Percentiles rank a stretch among this genome's conserved stretches.
Conservation (phyloP, 2,329 filamentous ascomycete genomes). For the Cladosporium sp. region DNA sequence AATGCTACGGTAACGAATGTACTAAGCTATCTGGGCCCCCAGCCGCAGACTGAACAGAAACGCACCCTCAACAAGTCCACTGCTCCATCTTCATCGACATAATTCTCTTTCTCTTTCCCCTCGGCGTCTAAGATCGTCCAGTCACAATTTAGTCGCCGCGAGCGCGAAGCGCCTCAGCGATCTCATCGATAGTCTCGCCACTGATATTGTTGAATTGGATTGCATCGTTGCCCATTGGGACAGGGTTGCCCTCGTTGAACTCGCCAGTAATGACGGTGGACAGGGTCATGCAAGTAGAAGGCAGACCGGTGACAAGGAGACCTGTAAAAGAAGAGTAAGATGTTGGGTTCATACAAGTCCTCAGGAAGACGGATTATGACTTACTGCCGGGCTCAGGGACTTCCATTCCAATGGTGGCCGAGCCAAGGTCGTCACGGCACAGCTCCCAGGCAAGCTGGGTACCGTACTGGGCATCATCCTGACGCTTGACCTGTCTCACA, state of each 20-base stretch:
- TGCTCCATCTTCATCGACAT: too few species aligned
- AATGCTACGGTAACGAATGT: too few species aligned
- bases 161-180: background rate
- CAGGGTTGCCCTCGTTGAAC: constrained; percentile 14
- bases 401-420: background rate
- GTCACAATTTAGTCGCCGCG: background rate
- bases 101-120: too few species aligned
- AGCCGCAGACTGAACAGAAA: too few species aligned
- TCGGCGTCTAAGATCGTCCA: too few species aligned
- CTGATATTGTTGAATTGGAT: constrained; percentile 14
- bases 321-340: background rate
- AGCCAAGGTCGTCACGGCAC: background rate
- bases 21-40: too few species aligned
- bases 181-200: constrained; percentile 1
- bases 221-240: constrained; percentile 13
- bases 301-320: constrained; percentile 13
- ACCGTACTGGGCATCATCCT: background rate
- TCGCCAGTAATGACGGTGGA: constrained; percentile 14
- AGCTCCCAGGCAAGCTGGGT: constrained; percentile 2
- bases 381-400: constrained; percentile 4
- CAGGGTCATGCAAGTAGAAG: constrained; percentile 15
- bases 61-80: too few species aligned
- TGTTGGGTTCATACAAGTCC: background rate
- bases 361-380: background rate
- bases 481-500: background rate